Evolutionary conservation across 345 rosid species (phyloP), one percentile per base, ranked within the genome.

Genomic region (Gossypioides kirkii): DNA sequence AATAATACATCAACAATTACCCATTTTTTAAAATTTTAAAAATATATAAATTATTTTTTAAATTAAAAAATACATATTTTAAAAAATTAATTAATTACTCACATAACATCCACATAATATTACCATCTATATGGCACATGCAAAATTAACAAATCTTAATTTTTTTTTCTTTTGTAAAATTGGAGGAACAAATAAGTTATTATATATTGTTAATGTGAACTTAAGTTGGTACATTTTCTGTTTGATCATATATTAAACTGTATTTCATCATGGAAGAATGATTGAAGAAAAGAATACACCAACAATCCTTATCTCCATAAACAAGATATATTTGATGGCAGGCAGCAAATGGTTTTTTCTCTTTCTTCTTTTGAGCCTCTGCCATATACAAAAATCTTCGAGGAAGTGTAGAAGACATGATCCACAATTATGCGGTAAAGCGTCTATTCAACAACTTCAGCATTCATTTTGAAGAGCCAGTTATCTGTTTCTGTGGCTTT

Each of bases 401-500:
- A 61, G 2, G 28, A 25, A 55, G 14, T 58, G 60, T 68, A 74
- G 71, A 66, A 82, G 56, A 72, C 47, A 72, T 17, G 68, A 70
- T 69, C 63, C 70, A 53, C 46, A 77, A 50, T 54, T 58, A 13
- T 25, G 73, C 50, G 7, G 69, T 73, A 70, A 7, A 26, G 1
- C 16, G 28, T 11, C 61, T 23, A 56, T 60, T 61, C 11, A 23
- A 22, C 5, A n/a, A 18, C 42, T 28, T 76, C 65, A 80, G 45
- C 70, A 67, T 67, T 85, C 87, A 46, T 83, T 88, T 80, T 81
- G 86, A 74, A 77, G 85, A 28, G 90, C 74, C 60, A 70, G 86
- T 78, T 78, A 49, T 82, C 56, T 73, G 77, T 76, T 77, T 77
- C 11, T 62, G 82, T 25, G 69, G 70, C 78, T 70, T 79, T 13